Conservation (phyloP, 1,284 basidiomycete genomes). For the Meira miltonrushii region DNA sequence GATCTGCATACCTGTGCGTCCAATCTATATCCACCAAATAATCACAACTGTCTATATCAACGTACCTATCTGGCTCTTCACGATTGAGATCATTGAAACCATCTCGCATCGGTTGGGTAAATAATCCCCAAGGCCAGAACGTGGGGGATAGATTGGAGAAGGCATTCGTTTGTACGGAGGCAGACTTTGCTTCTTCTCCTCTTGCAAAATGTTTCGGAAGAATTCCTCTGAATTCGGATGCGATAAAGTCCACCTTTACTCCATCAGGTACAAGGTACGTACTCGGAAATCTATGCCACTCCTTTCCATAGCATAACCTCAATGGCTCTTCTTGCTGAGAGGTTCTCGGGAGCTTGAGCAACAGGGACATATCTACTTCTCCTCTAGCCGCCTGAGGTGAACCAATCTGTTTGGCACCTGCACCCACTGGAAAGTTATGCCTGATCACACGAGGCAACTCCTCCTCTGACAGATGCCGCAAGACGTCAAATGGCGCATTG, state of each 20-base stretch:
- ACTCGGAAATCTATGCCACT: constrained; percentile 92
- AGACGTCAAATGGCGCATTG: constrained; percentile 76
- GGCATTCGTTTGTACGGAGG: neutral
- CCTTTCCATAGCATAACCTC: constrained; percentile 76
- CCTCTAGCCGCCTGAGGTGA: constrained; percentile 20
- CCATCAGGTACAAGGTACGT: constrained; percentile 81
- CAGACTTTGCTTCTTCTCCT: constrained; percentile 55
- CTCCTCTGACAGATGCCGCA: constrained; percentile 66
- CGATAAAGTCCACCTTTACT: constrained; percentile 72
- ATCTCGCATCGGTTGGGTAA: constrained; percentile 63
- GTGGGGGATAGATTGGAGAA: neutral
- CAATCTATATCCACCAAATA: constrained; percentile 44
- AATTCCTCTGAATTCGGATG: constrained; percentile 82
- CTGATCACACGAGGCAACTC: constrained; percentile 69
- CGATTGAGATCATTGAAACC: constrained; percentile 83
- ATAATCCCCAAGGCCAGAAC: constrained; percentile 47
- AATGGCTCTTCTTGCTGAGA: constrained; percentile 21
- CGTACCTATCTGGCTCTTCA: constrained; percentile 74
- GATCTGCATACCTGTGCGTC: constrained; percentile 20
- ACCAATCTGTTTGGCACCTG: constrained; percentile 22
- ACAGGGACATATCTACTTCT: constrained; percentile 14
- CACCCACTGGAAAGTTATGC: constrained; percentile 16
- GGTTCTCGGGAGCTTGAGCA: neutral
- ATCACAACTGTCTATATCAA: constrained; percentile 32
- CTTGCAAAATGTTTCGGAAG: constrained; percentile 72